Percentiles rank a stretch among this genome's conserved stretches.
These are phyloP conservation scores for Picocystis salinarum DNA, from an alignment of 139 green algal species.

Conservation along the genomic window DNA sequence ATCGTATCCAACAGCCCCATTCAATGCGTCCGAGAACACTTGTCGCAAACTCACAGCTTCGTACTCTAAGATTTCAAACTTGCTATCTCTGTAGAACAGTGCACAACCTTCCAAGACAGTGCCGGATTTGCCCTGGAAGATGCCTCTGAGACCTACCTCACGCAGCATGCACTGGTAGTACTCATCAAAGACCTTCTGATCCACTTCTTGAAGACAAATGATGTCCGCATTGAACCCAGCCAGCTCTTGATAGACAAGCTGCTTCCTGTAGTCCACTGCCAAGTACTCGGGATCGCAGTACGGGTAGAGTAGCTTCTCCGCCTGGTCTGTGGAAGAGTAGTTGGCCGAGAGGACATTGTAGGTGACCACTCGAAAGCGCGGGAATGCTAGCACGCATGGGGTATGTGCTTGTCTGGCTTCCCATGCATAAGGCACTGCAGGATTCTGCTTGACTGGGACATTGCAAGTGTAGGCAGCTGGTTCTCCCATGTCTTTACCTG, in stretches of 20 bases:
- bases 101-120: no score
- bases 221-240: slow-evolving; percentile 45
- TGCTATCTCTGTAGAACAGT: no score
- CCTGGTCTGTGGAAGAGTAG: slow-evolving; percentile 47
- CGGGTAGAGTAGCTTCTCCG: slow-evolving; percentile 45
- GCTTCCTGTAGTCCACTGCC: slow-evolving; percentile 46
- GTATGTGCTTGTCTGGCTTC: background rate
- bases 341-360: slow-evolving; percentile 91
- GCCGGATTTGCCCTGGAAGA: no score
- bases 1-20: no score
- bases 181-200: no score
- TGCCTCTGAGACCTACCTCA: no score
- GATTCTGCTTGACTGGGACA: background rate
- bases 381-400: slow-evolving; percentile 1
- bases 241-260: slow-evolving; percentile 62
- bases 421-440: background rate
- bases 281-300: slow-evolving; percentile 43
- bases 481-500: background rate
- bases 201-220: slow-evolving; percentile 1
- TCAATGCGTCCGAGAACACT: no score
- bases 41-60: no score
- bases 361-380: slow-evolving; percentile 43
- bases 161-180: no score
- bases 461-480: no score
- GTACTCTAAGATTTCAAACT: no score